Evolutionary conservation across 768 basidiomycete genomes (phyloP), one percentile per base, ranked within the genome.

Genomic region (Trametes cingulata): DNA sequence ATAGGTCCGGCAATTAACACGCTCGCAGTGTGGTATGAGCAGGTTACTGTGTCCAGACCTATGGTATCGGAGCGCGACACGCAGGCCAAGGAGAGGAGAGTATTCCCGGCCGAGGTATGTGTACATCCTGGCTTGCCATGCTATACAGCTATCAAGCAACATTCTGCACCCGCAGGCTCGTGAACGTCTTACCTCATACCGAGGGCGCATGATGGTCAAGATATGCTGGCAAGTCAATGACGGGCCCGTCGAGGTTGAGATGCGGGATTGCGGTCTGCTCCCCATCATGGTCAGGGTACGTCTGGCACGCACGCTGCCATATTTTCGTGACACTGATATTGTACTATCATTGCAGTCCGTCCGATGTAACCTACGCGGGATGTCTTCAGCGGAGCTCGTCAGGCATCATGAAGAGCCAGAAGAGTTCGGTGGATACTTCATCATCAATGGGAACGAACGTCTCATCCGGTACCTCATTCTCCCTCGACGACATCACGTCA

Each of bases 371-470:
- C 75, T 98, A n/a, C 87, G 87, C 45, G 82, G 82, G 35, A 81
- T 97, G 74, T 85, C 93, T 2, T 91, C 96, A 9, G 83, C 89
- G 9, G 89, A 93, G 46, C 86, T 99, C 45, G 93, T 98, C 56
- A 77, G 79, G 56, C 88, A 88, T 62, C 90, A 96, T 71, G 97
- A 99, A 80, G 97, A 99, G 69, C 88, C 97, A 0, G 94, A 97
- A 76, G 97, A 98, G 74, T 98, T 98, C 69, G 97, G 97, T 52
- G 97, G 96, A 27, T 98, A 99, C 76, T 99, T 99, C 71, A 85
- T 99, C 71, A 87, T 99, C 74, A 99, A 99, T 73, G 97, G 97
- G 62, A 98, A 98, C 75, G 97, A 99, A 76, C 93, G 95, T 76
- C 85, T 99, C 63, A 95, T 99, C 66, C 93, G 97, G 63, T 98